Evolutionary conservation across 371 early-diverging fungal species (phyloP).

Genomic region (Apophysomyces elegans): DNA sequence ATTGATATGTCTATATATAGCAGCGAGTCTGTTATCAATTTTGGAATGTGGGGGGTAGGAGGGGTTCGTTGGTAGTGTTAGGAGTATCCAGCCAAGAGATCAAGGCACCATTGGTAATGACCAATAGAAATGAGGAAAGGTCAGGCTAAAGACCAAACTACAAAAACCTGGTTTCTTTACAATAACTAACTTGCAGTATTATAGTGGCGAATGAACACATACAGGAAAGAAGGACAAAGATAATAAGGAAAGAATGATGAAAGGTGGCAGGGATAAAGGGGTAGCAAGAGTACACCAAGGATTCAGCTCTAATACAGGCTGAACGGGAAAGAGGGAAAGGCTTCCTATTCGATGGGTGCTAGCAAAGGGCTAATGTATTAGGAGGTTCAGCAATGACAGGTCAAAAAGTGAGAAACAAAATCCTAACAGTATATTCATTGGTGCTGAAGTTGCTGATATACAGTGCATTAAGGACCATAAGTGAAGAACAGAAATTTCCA

Average conservation of each 20-base stretch:
- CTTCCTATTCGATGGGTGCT: conserved; percentile 6
- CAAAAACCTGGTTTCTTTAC: background rate
- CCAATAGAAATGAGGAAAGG: conserved; percentile 3
- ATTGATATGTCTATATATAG: conserved; percentile 10
- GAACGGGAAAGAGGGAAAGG: conserved; percentile 1
- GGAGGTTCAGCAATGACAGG: background rate
- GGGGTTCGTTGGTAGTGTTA: background rate
- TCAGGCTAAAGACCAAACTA: background rate
- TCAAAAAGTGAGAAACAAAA: background rate
- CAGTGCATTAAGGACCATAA: conserved; percentile 2
- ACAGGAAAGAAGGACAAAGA: too few relatives aligned
- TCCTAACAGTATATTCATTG: background rate
- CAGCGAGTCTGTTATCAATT: conserved; percentile 1
- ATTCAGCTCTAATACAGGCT: background rate
- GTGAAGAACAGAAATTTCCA: conserved; percentile 3
- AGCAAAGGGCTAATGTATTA: background rate
- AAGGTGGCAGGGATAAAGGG: conserved; percentile 7
- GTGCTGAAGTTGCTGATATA: conserved; percentile 5
- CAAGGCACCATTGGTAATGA: conserved; percentile 3
- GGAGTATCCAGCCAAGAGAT: background rate
- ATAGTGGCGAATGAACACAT: background rate
- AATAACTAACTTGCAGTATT: background rate
- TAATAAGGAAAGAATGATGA: conserved; percentile 1
- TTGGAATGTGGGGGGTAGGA: background rate
- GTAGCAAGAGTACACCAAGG: background rate